phyloP scores from a whole-genome alignment of 768 basidiomycete genomes.

The Auricularia sp. region DNA sequence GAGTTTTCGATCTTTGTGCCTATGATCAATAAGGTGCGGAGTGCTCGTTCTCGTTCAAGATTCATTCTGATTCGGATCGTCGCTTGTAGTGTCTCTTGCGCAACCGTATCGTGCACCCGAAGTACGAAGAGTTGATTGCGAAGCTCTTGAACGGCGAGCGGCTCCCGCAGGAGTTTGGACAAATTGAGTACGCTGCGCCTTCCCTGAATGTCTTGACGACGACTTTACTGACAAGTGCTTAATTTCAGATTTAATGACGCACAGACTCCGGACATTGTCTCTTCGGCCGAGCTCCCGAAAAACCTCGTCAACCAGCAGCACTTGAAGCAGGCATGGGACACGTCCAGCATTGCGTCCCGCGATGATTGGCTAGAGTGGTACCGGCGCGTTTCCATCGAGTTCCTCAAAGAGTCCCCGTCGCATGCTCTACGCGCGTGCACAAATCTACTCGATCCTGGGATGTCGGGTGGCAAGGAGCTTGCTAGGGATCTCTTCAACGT shows the following conservation, averaged over 20 bases:
- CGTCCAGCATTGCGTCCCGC: conserved; percentile 58
- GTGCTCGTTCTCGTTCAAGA: neutral
- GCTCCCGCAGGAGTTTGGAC: conserved; percentile 73
- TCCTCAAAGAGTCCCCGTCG: conserved; percentile 97
- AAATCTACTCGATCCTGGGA: conserved; percentile 68
- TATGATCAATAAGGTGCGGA: conserved; percentile 80
- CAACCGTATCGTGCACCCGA: conserved; percentile 65
- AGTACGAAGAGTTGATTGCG: conserved; percentile 80
- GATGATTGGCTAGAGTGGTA: conserved; percentile 97
- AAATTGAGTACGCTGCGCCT: conserved; percentile 46
- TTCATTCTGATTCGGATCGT: conserved; percentile 2
- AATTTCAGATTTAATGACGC: conserved; percentile 29
- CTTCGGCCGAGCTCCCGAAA: conserved; percentile 67
- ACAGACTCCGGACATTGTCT: conserved; percentile 53
- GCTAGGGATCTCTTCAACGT: conserved; percentile 96
- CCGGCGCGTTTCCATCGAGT: conserved; percentile 82
- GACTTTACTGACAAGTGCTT: conserved; percentile 1
- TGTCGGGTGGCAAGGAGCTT: conserved; percentile 37
- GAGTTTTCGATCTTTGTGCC: conserved; percentile 98
- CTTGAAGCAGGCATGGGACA: conserved; percentile 94
- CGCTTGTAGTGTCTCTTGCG: conserved; percentile 55
- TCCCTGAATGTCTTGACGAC: too few relatives aligned
- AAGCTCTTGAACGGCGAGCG: conserved; percentile 89
- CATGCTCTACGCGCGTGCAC: conserved; percentile 97
- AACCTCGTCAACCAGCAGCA: conserved; percentile 95